These are phyloP conservation scores for Talaromyces atroroseus DNA, from an alignment of 2,329 filamentous ascomycete genomes.

Conservation along the genomic window DNA sequence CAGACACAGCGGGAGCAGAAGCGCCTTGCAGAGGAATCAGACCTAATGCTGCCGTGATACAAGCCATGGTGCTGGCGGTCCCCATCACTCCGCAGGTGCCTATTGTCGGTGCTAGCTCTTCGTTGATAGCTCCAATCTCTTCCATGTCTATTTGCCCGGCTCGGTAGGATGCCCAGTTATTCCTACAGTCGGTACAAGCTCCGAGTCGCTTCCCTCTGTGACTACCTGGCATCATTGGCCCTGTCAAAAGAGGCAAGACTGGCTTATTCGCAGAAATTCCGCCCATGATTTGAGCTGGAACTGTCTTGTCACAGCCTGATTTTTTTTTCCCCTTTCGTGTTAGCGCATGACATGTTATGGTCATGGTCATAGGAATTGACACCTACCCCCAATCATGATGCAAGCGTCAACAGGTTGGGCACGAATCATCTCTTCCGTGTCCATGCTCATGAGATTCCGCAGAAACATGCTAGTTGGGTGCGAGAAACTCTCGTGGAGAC, in stretches of 20 bases:
- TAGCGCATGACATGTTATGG: neutral
- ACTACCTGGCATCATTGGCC: slow-evolving; percentile 70
- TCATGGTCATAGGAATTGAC: neutral
- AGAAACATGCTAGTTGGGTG: slow-evolving; percentile 70
- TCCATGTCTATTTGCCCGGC: slow-evolving; percentile 64
- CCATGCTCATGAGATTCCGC: slow-evolving; percentile 71
- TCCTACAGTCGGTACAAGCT: slow-evolving; percentile 69
- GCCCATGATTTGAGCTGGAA: slow-evolving; percentile 69
- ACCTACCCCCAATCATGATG: slow-evolving; percentile 60
- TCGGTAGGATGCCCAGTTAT: slow-evolving; percentile 65
- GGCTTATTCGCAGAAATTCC: slow-evolving; percentile 70
- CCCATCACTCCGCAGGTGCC: slow-evolving; percentile 56
- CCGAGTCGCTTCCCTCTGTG: slow-evolving; percentile 60
- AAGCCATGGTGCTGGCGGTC: slow-evolving; percentile 54
- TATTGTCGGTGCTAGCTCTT: slow-evolving; percentile 66
- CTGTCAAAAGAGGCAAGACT: slow-evolving; percentile 62
- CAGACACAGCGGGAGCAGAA: slow-evolving; percentile 50
- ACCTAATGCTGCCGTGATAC: slow-evolving; percentile 48
- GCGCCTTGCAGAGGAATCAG: slow-evolving; percentile 51
- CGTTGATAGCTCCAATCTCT: slow-evolving; percentile 64
- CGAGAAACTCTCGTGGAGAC: slow-evolving; percentile 63
- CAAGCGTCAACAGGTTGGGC: slow-evolving; percentile 66
- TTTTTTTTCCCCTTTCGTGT: neutral
- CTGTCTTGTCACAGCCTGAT: slow-evolving; percentile 67
- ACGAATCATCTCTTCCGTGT: slow-evolving; percentile 71